These are phyloP conservation scores for Nicotiana sylvestris DNA, from an alignment of 257 asterid species.

Conservation along the genomic window DNA sequence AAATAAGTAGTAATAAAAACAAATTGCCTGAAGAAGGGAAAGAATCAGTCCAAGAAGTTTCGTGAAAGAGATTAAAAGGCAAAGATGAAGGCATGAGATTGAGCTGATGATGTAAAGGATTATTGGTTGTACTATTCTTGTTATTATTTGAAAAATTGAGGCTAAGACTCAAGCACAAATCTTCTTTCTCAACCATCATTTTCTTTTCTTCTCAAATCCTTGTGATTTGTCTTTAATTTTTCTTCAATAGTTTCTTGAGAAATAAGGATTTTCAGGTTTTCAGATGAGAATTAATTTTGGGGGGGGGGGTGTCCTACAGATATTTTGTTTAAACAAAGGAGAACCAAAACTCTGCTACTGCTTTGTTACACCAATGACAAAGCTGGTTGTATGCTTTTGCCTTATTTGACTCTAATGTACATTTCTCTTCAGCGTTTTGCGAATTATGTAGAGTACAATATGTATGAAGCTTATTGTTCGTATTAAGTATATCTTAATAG, in stretches of 20 bases:
- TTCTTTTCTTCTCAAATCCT: neutral
- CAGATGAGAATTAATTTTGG: neutral
- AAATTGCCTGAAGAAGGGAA: constrained; percentile 51
- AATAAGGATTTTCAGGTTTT: no score
- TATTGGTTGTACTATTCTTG: neutral
- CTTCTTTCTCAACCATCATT: constrained; percentile 57
- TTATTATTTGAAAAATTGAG: constrained; percentile 36
- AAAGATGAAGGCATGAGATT: constrained; percentile 38
- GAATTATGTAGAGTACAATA: no score
- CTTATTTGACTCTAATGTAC: no score
- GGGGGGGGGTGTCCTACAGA: no score
- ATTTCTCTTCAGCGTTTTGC: no score
- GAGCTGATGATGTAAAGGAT: constrained; percentile 21
- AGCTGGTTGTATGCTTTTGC: no score
- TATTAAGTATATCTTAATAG: no score
- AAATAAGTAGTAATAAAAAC: neutral
- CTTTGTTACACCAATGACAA: no score
- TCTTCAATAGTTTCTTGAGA: neutral
- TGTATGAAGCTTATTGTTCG: no score
- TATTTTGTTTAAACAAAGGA: no score
- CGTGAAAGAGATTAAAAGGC: constrained; percentile 18
- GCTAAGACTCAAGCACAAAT: constrained; percentile 66
- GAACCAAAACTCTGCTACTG: no score
- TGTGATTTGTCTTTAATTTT: neutral
- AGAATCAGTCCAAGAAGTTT: constrained; percentile 35